Percentiles rank a stretch among this genome's conserved stretches.
Conservation (phyloP, 352 stramenopile genomes). For the Phytophthora megakarya region DNA sequence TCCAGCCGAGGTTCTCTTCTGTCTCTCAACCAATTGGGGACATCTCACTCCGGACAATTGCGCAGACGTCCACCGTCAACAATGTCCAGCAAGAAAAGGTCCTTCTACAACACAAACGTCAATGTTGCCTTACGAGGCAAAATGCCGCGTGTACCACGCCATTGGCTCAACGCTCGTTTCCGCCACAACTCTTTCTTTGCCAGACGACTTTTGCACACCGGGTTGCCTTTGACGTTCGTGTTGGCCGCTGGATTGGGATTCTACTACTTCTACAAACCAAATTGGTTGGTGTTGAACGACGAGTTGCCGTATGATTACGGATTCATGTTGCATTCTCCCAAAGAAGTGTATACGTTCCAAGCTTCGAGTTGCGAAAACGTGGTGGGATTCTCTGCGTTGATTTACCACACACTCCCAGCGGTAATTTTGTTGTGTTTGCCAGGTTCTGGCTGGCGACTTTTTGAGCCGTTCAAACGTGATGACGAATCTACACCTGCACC, state of each 20-base stretch:
- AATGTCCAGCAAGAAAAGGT: slow-evolving; percentile 56
- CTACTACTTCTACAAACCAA: slow-evolving; percentile 76
- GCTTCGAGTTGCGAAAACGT: slow-evolving; percentile 77
- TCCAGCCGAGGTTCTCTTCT: slow-evolving; percentile 32
- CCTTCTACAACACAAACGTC: slow-evolving; percentile 47
- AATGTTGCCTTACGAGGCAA: slow-evolving; percentile 39
- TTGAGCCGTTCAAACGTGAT: slow-evolving; percentile 78
- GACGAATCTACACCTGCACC: slow-evolving; percentile 1
- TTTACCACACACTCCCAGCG: slow-evolving; percentile 65
- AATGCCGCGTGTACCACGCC: slow-evolving; percentile 56
- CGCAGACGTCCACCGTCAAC: slow-evolving; percentile 25
- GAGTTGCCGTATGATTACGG: slow-evolving; percentile 37
- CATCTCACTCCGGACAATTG: slow-evolving; percentile 23
- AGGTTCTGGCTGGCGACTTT: slow-evolving; percentile 55
- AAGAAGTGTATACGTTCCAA: slow-evolving; percentile 69
- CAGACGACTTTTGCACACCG: slow-evolving; percentile 53
- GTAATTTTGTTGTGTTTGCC: slow-evolving; percentile 69
- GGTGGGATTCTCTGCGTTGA: slow-evolving; percentile 75
- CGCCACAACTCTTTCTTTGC: slow-evolving; percentile 85
- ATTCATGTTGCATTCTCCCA: slow-evolving; percentile 55
- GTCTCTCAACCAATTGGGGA: slow-evolving; percentile 29
- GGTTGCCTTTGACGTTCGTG: slow-evolving; percentile 42
- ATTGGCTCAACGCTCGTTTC: slow-evolving; percentile 65
- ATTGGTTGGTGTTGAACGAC: slow-evolving; percentile 49
- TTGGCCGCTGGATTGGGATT: slow-evolving; percentile 55